Conservation (phyloP, 768 basidiomycete genomes). For the Psilocybe cubensis region DNA sequence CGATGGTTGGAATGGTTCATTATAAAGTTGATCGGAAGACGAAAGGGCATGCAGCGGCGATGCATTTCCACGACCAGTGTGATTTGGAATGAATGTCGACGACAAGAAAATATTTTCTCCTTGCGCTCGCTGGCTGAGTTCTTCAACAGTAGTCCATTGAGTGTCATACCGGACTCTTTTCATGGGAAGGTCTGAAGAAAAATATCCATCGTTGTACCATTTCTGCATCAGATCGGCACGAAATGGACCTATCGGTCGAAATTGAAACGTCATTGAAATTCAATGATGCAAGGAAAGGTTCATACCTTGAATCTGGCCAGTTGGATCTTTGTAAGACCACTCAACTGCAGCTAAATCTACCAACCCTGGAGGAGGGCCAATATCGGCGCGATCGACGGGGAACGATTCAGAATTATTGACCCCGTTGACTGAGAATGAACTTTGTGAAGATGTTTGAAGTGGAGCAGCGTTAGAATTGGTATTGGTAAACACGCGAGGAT, state of each 20-base stretch:
- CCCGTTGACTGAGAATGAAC: slow-evolving; percentile 4
- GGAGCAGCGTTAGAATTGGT: not conserved
- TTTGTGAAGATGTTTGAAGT: not conserved
- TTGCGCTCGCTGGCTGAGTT: slow-evolving; percentile 54
- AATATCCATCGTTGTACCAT: slow-evolving; percentile 93
- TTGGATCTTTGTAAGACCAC: slow-evolving; percentile 94
- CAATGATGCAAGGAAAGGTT: not conserved
- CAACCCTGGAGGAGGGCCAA: slow-evolving; percentile 47
- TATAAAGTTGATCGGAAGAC: slow-evolving; percentile 33
- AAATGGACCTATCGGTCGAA: slow-evolving; percentile 73
- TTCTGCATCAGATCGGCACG: slow-evolving; percentile 90
- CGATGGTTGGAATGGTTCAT: slow-evolving; percentile 67
- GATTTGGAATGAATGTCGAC: slow-evolving; percentile 55
- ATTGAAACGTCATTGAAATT: not conserved
- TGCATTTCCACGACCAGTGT: slow-evolving; percentile 52
- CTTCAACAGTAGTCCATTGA: slow-evolving; percentile 69
- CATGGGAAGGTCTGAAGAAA: slow-evolving; percentile 80
- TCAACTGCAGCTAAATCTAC: slow-evolving; percentile 64
- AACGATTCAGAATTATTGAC: slow-evolving; percentile 3
- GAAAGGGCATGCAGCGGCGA: slow-evolving; percentile 49
- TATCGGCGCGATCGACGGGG: slow-evolving; percentile 11
- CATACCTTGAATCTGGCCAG: slow-evolving; percentile 88
- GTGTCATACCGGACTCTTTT: slow-evolving; percentile 74
- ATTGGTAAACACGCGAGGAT: slow-evolving; percentile 12
- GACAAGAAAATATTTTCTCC: slow-evolving; percentile 68